phyloP scores from a whole-genome alignment of 768 basidiomycete genomes.

The Termitomyces sp. region DNA sequence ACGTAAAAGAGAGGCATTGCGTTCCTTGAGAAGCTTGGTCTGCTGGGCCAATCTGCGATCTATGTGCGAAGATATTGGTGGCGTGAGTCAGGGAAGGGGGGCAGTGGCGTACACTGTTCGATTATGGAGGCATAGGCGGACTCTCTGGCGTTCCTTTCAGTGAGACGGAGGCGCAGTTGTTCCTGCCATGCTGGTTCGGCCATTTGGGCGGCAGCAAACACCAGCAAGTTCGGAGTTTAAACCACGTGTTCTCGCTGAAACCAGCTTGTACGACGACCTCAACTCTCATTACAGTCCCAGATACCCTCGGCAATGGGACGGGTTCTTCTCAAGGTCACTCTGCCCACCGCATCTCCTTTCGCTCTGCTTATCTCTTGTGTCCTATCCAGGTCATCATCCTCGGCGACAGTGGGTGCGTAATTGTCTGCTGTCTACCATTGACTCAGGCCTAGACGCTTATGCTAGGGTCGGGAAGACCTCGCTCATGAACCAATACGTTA shows the following conservation, averaged over 20 bases:
- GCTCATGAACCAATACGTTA: constrained; percentile 99
- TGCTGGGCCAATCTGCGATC: constrained; percentile 91
- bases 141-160: constrained; percentile 79
- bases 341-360: not conserved
- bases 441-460: not conserved
- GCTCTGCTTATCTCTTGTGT: not conserved
- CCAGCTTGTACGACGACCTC: constrained; percentile 15
- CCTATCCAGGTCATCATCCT: constrained; percentile 88
- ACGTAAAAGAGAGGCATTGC: constrained; percentile 83
- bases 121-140: constrained; percentile 80
- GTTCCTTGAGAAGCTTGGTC: constrained; percentile 85
- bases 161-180: constrained; percentile 68
- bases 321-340: constrained; percentile 73
- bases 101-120: constrained; percentile 74
- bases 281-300: constrained; percentile 18
- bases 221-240: constrained; percentile 34
- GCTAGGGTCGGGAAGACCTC: constrained; percentile 96
- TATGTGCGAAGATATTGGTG: constrained; percentile 25
- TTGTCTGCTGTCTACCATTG: constrained; percentile 12
- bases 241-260: constrained; percentile 24
- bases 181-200: constrained; percentile 85
- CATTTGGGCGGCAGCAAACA: constrained; percentile 37
- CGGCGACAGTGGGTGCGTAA: constrained; percentile 88
- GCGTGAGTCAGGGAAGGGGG: not conserved
- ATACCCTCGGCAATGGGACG: constrained; percentile 58